Base-by-base conservation (phyloP, 371 early-diverging fungal species). In the Batrachochytrium dendrobatidis region DNA sequence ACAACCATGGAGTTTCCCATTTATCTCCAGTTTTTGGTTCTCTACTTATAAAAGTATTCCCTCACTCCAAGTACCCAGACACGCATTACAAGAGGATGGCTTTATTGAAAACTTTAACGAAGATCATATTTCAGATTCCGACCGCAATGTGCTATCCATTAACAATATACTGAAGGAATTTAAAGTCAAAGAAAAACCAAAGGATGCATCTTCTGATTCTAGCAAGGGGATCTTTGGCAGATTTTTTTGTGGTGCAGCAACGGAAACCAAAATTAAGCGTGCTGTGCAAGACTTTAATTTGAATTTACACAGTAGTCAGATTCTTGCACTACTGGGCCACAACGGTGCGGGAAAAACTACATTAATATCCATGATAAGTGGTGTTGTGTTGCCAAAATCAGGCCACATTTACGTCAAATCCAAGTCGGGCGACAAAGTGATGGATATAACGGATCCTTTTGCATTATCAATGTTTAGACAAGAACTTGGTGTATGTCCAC, bases 401-500 rank as follows among this genome's bases (percentile, higher is more conserved):
- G 46, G 46, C 46, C 3, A 45, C 46, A 12, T 45, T 5, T 45
- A 45, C 46, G 3, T 45, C 6, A 3, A 12, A 5, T n/a, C n/a
- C n/a, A 12, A 3, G 24, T 5, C 7, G 7, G 12, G 46, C 46
- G 26, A 3, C 5, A 12, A 20, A 3, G 46, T 45, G 46, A 20
- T 45, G 6, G 46, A 45, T 45, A 26, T 26, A 20, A 26, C 46
- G 24, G 12, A 45, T 26, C 46, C 46, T 7, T 24, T 45, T 26
- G 4, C 46, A 26, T 26, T 45, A 26, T 26, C 46, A 20, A 26
- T 45, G 46, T 45, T 7, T 5, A 20, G 46, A 20, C 46, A 45
- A 26, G 26, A 73, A 53, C 73, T 85, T 63, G 84, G 86, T 39
- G 74, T 86, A 15, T 85, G 85, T 55, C 85, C 84, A 15, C 77